These are phyloP conservation scores for Kalaharituber pfeilii DNA, from an alignment of 2,329 filamentous ascomycete species.

Conservation along the genomic window DNA sequence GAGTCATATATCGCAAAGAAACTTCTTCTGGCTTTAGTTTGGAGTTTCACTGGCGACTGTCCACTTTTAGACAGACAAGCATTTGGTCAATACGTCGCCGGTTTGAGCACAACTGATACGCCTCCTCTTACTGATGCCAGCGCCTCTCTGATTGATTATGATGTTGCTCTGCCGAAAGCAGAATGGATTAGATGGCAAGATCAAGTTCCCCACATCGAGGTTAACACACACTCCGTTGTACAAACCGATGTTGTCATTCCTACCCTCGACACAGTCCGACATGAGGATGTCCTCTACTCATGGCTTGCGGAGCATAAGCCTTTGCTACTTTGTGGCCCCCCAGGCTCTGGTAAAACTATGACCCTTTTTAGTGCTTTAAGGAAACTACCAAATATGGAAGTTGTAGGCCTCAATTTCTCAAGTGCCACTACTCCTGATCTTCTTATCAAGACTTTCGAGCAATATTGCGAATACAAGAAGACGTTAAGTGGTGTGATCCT, in stretches of 20 bases:
- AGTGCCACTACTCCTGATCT: constrained; percentile 96
- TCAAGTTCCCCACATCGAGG: constrained; percentile 82
- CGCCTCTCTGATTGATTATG: constrained; percentile 86
- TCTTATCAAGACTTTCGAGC: constrained; percentile 96
- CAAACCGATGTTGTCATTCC: constrained; percentile 98
- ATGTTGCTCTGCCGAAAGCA: constrained; percentile 68
- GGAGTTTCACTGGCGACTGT: constrained; percentile 92
- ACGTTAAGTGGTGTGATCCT: constrained; percentile 90
- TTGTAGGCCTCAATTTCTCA: constrained; percentile 97
- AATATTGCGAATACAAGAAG: constrained; percentile 99
- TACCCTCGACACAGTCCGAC: constrained; percentile 87
- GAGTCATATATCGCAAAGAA: constrained; percentile 88
- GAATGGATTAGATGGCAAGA: constrained; percentile 91
- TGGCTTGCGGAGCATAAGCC: constrained; percentile 99
- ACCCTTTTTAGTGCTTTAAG: constrained; percentile 93
- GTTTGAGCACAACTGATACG: constrained; percentile 69
- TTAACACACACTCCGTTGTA: constrained; percentile 95
- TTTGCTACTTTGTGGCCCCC: constrained; percentile 84
- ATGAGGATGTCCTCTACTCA: constrained; percentile 98
- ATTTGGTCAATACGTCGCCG: constrained; percentile 72
- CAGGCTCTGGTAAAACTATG: constrained; percentile 99
- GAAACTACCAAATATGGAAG: constrained; percentile 96
- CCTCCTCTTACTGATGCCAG: constrained; percentile 54
- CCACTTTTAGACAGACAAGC: constrained; percentile 69
- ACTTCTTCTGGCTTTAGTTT: constrained; percentile 76